These are phyloP conservation scores for Leccinum subrobustum DNA, from an alignment of 1,284 basidiomycete species.

Conservation along the genomic window DNA sequence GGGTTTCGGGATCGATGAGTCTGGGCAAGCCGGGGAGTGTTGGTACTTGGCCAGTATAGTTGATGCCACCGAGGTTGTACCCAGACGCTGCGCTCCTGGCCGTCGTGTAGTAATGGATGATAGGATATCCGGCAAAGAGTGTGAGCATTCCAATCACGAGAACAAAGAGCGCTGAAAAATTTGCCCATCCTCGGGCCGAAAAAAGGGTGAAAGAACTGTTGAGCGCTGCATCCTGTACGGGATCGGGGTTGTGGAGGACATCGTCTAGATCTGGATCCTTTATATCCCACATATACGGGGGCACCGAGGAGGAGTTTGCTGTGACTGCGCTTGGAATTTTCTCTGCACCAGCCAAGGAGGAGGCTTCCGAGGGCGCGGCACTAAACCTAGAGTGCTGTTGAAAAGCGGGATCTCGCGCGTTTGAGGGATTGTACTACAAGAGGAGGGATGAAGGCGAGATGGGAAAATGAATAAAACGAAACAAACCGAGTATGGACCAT, in stretches of 20 bases:
- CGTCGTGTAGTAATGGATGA: slow-evolving; percentile 56
- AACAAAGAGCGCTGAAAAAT: slow-evolving; percentile 57
- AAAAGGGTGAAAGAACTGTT: slow-evolving; percentile 61
- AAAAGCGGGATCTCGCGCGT: slow-evolving; percentile 40
- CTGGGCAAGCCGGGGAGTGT: slow-evolving; percentile 53
- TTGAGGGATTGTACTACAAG: slow-evolving; percentile 57
- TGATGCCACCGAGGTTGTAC: slow-evolving; percentile 79
- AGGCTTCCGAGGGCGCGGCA: slow-evolving; percentile 55
- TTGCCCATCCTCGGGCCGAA: slow-evolving; percentile 74
- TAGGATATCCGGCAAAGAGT: slow-evolving; percentile 80
- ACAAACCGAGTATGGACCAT: slow-evolving; percentile 79
- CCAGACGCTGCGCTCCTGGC: slow-evolving; percentile 37
- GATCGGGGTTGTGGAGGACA: slow-evolving; percentile 73
- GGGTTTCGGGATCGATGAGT: slow-evolving; percentile 73
- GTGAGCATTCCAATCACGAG: slow-evolving; percentile 60
- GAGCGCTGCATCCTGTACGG: slow-evolving; percentile 54
- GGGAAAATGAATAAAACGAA: neutral
- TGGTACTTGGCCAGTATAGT: slow-evolving; percentile 71
- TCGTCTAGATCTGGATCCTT: slow-evolving; percentile 78
- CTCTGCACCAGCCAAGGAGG: slow-evolving; percentile 44
- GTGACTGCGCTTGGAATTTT: slow-evolving; percentile 32
- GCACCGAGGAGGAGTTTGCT: slow-evolving; percentile 45
- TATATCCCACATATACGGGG: slow-evolving; percentile 68
- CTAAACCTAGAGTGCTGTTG: slow-evolving; percentile 57
- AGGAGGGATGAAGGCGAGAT: slow-evolving; percentile 1